phyloP scores from a whole-genome alignment of 148 eudicot genomes.

The Camellia granthamiana region DNA sequence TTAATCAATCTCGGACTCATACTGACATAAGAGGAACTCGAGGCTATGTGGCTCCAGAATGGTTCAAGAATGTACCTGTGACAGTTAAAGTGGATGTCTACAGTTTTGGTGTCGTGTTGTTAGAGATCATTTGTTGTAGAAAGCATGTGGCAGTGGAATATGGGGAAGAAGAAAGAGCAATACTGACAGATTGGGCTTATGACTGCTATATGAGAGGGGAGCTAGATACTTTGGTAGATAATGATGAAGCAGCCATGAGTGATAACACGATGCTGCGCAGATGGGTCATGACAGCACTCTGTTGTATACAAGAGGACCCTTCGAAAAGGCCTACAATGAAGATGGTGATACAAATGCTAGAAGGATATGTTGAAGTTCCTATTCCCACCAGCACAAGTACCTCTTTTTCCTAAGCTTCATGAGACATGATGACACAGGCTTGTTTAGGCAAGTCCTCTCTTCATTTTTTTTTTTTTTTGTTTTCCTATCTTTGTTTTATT shows the following conservation, averaged over 20 bases:
- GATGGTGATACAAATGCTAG: conserved; percentile 16
- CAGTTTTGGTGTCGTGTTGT: conserved; percentile 17
- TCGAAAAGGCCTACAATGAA: conserved; percentile 17
- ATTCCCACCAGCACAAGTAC: neutral
- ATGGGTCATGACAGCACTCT: conserved; percentile 9
- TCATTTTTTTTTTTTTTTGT: too few species aligned
- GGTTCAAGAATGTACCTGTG: conserved; percentile 13
- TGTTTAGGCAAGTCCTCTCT: too few species aligned
- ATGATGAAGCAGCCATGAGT: conserved; percentile 4
- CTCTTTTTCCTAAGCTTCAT: neutral
- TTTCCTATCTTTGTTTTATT: too few species aligned
- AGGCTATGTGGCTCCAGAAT: conserved; percentile 24
- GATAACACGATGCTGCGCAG: neutral
- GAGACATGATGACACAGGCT: neutral
- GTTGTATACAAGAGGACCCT: conserved; percentile 10
- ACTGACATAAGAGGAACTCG: conserved; percentile 21
- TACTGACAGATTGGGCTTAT: conserved; percentile 20
- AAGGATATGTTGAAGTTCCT: conserved; percentile 18
- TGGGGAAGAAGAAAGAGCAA: conserved; percentile 12
- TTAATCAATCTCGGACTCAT: neutral
- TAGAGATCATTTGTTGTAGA: conserved; percentile 20
- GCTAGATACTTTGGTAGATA: conserved; percentile 12
- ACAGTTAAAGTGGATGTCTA: conserved; percentile 19
- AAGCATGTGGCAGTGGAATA: conserved; percentile 2
- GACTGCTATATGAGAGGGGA: conserved; percentile 13